A percentile compares a stretch with the other conserved stretches of the same genome.
Evolutionary conservation across 805 yeast genomes (phyloP).

Genomic region (Ogataea angusta): DNA sequence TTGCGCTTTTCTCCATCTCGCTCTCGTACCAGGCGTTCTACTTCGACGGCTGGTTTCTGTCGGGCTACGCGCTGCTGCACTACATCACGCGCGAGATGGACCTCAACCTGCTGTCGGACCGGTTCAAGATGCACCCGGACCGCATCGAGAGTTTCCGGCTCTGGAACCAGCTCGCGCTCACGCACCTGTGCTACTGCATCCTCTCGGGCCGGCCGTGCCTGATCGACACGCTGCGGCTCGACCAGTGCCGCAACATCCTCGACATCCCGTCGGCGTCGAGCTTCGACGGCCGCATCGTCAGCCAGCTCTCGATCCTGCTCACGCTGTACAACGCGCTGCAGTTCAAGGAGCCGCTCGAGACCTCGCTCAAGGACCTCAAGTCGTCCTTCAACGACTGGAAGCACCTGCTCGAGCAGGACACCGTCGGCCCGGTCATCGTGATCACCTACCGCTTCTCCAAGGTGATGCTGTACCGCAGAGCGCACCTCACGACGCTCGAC

Average conservation of each 20-base stretch:
- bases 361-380: slow-evolving; percentile 23
- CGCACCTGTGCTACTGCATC: slow-evolving; percentile 59
- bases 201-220: slow-evolving; percentile 67
- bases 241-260: slow-evolving; percentile 55
- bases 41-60: slow-evolving; percentile 67
- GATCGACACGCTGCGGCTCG: slow-evolving; percentile 56
- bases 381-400: slow-evolving; percentile 26
- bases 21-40: slow-evolving; percentile 49
- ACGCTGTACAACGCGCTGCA: slow-evolving; percentile 61
- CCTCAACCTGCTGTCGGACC: slow-evolving; percentile 24
- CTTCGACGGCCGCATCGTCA: slow-evolving; percentile 73
- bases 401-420: slow-evolving; percentile 23
- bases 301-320: slow-evolving; percentile 58
- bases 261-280: slow-evolving; percentile 60
- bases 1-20: slow-evolving; percentile 59
- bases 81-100: slow-evolving; percentile 51
- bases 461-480: slow-evolving; percentile 26
- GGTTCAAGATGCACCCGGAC: slow-evolving; percentile 27
- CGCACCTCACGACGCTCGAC: slow-evolving; percentile 13
- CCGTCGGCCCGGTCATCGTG: slow-evolving; percentile 17
- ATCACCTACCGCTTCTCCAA: slow-evolving; percentile 21
- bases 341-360: slow-evolving; percentile 25
- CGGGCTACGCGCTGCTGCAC: slow-evolving; percentile 61
- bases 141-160: slow-evolving; percentile 49
- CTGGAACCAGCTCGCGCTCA: slow-evolving; percentile 68